Percentiles rank a stretch among this genome's conserved stretches.
Evolutionary conservation across 768 basidiomycete species (phyloP).

Genomic region (Tubosaeta brunneosetosa): DNA sequence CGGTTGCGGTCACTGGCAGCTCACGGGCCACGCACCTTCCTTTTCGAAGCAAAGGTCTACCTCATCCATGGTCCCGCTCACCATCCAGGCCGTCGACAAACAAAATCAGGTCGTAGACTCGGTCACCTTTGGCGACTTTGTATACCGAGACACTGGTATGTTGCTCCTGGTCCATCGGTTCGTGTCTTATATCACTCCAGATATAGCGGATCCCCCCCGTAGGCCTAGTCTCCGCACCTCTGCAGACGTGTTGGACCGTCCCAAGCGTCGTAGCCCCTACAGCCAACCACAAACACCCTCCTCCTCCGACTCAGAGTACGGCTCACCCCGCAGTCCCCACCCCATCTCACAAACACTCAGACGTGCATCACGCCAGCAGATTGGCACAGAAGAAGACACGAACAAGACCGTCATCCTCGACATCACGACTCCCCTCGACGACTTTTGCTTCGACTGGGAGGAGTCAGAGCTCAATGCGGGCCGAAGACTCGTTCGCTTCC

Average conservation of each 20-base stretch:
- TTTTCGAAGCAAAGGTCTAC: constrained; percentile 38
- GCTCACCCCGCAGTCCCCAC: constrained; percentile 24
- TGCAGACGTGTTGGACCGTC: constrained; percentile 18
- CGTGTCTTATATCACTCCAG: constrained; percentile 4
- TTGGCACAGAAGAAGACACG: constrained; percentile 36
- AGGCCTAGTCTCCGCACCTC: constrained; percentile 23
- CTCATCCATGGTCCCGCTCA: constrained; percentile 46
- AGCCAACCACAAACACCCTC: constrained; percentile 38
- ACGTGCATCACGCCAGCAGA: constrained; percentile 21
- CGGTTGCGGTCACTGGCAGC: constrained; percentile 55
- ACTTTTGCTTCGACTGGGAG: constrained; percentile 55
- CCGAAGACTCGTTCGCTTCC: constrained; percentile 84
- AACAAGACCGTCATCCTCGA: constrained; percentile 57
- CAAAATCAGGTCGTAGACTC: constrained; percentile 55
- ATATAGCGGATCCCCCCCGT: constrained; percentile 9
- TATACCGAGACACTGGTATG: constrained; percentile 51
- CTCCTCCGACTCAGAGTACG: constrained; percentile 38
- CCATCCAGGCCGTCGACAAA: constrained; percentile 58
- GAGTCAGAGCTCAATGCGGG: constrained; percentile 61
- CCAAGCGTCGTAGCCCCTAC: constrained; percentile 38
- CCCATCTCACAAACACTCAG: constrained; percentile 14
- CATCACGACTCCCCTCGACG: constrained; percentile 52
- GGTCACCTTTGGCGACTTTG: constrained; percentile 67
- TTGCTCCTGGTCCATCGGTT: neutral
- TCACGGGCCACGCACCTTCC: constrained; percentile 58